phyloP scores from a whole-genome alignment of 2,329 filamentous ascomycete genomes.

The Colletotrichum sp. region DNA sequence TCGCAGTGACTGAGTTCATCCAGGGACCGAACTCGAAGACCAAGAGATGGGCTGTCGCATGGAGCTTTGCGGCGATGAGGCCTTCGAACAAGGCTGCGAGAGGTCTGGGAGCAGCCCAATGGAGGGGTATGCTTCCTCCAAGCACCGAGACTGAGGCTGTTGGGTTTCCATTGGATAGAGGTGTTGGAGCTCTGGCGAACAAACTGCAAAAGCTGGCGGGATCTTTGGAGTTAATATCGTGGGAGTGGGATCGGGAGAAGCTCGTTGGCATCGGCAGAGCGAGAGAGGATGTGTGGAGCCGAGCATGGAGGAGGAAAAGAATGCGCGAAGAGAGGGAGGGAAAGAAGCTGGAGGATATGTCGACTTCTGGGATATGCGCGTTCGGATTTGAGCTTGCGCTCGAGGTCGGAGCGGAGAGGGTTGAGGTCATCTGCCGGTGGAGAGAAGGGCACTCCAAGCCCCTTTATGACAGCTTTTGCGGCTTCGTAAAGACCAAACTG shows the following conservation, averaged over 20 bases:
- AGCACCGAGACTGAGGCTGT: conserved; percentile 41
- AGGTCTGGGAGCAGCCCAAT: conserved; percentile 41
- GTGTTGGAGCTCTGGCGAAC: conserved; percentile 39
- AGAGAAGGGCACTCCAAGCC: conserved; percentile 73
- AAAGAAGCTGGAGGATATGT: conserved; percentile 24
- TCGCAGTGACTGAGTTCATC: conserved; percentile 79
- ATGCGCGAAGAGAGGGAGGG: conserved; percentile 26
- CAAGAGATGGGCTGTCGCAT: conserved; percentile 84
- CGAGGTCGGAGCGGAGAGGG: conserved; percentile 38
- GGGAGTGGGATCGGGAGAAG: conserved; percentile 63
- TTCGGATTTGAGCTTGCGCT: conserved; percentile 66
- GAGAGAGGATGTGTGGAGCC: conserved; percentile 77
- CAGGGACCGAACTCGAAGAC: conserved; percentile 80
- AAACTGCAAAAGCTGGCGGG: conserved; percentile 50
- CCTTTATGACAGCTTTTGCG: conserved; percentile 86
- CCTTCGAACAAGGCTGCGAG: conserved; percentile 57
- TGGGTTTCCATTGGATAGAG: conserved; percentile 10
- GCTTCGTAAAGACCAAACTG: conserved; percentile 64
- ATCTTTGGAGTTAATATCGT: conserved; percentile 62
- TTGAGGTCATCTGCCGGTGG: conserved; percentile 68
- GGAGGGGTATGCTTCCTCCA: conserved; percentile 49
- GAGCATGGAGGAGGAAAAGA: conserved; percentile 71
- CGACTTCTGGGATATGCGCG: conserved; percentile 37
- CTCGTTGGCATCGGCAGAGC: conserved; percentile 66
- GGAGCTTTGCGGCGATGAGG: conserved; percentile 77